Percentiles rank a stretch among this genome's conserved stretches.
Conservation (phyloP, 805 yeast genomes). For the Komagataella phaffii region DNA sequence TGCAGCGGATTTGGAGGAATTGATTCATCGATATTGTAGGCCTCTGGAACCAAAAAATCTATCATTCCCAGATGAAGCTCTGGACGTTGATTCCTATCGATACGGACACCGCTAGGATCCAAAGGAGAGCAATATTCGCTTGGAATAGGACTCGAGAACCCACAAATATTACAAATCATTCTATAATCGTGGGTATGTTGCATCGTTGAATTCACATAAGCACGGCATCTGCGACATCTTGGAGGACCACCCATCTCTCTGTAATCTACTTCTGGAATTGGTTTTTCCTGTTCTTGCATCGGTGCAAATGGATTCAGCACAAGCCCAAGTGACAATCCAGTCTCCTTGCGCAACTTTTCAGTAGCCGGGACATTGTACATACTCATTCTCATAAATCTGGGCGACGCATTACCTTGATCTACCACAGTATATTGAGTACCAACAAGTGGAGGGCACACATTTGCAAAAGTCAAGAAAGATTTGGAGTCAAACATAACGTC, state of each 20-base stretch:
- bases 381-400: slow-evolving; percentile 64
- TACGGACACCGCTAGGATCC: slow-evolving; percentile 46
- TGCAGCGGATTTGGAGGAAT: slow-evolving; percentile 35
- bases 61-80: slow-evolving; percentile 77
- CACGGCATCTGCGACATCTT: slow-evolving; percentile 84
- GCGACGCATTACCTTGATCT: slow-evolving; percentile 81
- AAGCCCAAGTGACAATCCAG: slow-evolving; percentile 74
- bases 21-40: slow-evolving; percentile 40
- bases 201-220: slow-evolving; percentile 81
- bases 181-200: slow-evolving; percentile 45
- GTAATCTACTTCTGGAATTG: slow-evolving; percentile 59
- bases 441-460: slow-evolving; percentile 74
- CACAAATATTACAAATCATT: slow-evolving; percentile 81
- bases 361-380: slow-evolving; percentile 75
- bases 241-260: slow-evolving; percentile 52
- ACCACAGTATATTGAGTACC: slow-evolving; percentile 54
- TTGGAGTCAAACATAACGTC: slow-evolving; percentile 21
- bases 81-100: slow-evolving; percentile 52
- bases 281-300: slow-evolving; percentile 30
- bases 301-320: slow-evolving; percentile 80
- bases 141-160: slow-evolving; percentile 58
- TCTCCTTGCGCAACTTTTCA: slow-evolving; percentile 51
- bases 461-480: slow-evolving; percentile 58
- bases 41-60: slow-evolving; percentile 68
- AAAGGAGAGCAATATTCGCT: slow-evolving; percentile 50